Conservation (phyloP, 2,329 filamentous ascomycete species). For the Paradendryphiella salina region DNA sequence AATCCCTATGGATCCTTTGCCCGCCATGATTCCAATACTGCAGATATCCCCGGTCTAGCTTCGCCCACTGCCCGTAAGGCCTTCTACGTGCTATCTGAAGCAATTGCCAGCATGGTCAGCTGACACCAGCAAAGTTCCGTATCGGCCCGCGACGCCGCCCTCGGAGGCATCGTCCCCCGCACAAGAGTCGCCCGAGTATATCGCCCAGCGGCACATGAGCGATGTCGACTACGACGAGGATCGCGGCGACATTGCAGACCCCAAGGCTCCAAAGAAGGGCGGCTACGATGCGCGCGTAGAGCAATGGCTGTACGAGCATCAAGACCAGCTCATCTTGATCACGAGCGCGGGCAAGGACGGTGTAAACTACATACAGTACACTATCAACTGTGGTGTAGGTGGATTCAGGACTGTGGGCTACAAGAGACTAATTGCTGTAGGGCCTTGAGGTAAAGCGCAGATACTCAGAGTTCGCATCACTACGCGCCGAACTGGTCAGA, state of each 20-base stretch:
- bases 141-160: slow-evolving; percentile 64
- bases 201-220: slow-evolving; percentile 59
- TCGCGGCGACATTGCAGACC: slow-evolving; percentile 50
- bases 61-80: slow-evolving; percentile 47
- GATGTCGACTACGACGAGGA: slow-evolving; percentile 62
- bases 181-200: slow-evolving; percentile 64
- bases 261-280: slow-evolving; percentile 68
- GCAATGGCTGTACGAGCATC: slow-evolving; percentile 95
- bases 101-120: slow-evolving; percentile 2
- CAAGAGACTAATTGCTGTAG: slow-evolving; percentile 53
- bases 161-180: slow-evolving; percentile 73
- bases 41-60: slow-evolving; percentile 55
- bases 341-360: slow-evolving; percentile 93
- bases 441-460: slow-evolving; percentile 92
- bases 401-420: background rate
- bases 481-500: slow-evolving; percentile 84
- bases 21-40: slow-evolving; percentile 77
- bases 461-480: slow-evolving; percentile 94
- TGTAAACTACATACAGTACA: slow-evolving; percentile 94
- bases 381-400: slow-evolving; percentile 87
- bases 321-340: slow-evolving; percentile 85
- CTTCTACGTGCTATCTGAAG: slow-evolving; percentile 5
- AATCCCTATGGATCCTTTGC: slow-evolving; percentile 97
- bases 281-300: slow-evolving; percentile 95
- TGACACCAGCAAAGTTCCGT: slow-evolving; percentile 36